A percentile compares a stretch with the other conserved stretches of the same genome.
These are phyloP conservation scores for Pichia phayaonensis DNA, from an alignment of 805 yeast species.

Conservation along the genomic window DNA sequence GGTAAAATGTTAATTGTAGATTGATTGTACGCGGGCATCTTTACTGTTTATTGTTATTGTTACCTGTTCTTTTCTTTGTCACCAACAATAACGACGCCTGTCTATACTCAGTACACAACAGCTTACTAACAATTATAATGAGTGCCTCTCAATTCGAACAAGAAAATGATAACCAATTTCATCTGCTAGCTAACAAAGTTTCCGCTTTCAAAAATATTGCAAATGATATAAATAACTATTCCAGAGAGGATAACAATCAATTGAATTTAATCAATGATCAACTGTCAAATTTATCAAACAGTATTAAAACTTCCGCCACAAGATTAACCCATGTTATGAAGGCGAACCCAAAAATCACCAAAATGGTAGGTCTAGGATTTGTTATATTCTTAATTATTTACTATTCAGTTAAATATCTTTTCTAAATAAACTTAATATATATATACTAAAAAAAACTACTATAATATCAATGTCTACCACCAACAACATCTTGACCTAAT, in stretches of 20 bases:
- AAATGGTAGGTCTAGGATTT: constrained; percentile 52
- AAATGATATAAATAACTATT: constrained; percentile 58
- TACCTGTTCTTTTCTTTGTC: not conserved
- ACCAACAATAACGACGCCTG: no score
- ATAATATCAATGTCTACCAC: constrained; percentile 27
- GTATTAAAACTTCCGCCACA: constrained; percentile 44
- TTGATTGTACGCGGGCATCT: not conserved
- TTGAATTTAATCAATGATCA: constrained; percentile 40
- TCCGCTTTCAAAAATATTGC: constrained; percentile 59
- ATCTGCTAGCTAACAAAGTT: constrained; percentile 57
- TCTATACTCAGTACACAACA: no score
- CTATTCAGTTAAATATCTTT: constrained; percentile 42
- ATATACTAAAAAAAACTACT: not conserved
- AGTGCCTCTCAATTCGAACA: constrained; percentile 25
- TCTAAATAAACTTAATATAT: constrained; percentile 2
- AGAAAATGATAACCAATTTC: constrained; percentile 57
- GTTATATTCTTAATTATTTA: constrained; percentile 48
- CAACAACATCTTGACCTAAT: constrained; percentile 71
- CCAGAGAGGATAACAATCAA: constrained; percentile 43
- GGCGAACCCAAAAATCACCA: constrained; percentile 52
- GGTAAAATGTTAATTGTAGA: not conserved
- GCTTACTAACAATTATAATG: constrained; percentile 15
- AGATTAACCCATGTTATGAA: constrained; percentile 48
- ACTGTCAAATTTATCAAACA: constrained; percentile 40
- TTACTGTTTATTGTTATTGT: not conserved